Evolutionary conservation across 306 rosid species (phyloP).

Genomic region (Cyclanthera cordifolia): DNA sequence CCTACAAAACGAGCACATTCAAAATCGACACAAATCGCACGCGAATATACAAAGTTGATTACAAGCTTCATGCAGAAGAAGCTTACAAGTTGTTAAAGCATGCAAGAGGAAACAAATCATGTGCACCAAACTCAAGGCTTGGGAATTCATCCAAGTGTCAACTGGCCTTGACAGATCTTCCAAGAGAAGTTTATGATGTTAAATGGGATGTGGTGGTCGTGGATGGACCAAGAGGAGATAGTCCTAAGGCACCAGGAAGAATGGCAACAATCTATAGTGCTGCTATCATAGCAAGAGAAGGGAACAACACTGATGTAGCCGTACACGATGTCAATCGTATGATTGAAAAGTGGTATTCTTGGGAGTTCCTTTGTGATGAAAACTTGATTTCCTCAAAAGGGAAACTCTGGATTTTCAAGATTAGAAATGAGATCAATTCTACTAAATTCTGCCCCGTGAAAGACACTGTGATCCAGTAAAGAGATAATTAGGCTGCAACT

Average conservation of each 20-base stretch:
- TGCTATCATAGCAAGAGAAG: slow-evolving; percentile 57
- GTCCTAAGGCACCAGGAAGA: slow-evolving; percentile 64
- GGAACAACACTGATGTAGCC: slow-evolving; percentile 43
- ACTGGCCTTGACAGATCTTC: slow-evolving; percentile 60
- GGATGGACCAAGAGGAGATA: slow-evolving; percentile 67
- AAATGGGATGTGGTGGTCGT: slow-evolving; percentile 71
- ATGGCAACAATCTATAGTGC: slow-evolving; percentile 71
- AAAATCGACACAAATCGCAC: slow-evolving; percentile 36
- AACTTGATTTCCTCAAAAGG: slow-evolving; percentile 70
- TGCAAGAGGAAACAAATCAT: slow-evolving; percentile 45
- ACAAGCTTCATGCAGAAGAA: slow-evolving; percentile 43
- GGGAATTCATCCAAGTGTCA: slow-evolving; percentile 56
- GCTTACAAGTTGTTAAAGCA: slow-evolving; percentile 60
- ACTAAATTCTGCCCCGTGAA: slow-evolving; percentile 47
- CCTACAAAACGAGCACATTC: slow-evolving; percentile 24
- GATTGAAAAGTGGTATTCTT: slow-evolving; percentile 86
- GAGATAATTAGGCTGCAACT: slow-evolving; percentile 5
- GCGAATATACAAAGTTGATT: slow-evolving; percentile 38
- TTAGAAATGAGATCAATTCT: slow-evolving; percentile 35
- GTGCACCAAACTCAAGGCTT: slow-evolving; percentile 33
- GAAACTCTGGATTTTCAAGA: slow-evolving; percentile 70
- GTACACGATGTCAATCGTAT: slow-evolving; percentile 68
- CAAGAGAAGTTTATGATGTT: slow-evolving; percentile 48
- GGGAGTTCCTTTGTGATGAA: slow-evolving; percentile 86
- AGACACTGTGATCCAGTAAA: slow-evolving; percentile 17